These are phyloP conservation scores for Berberis thunbergii DNA, from an alignment of 164 flowering plant species.

Conservation along the genomic window DNA sequence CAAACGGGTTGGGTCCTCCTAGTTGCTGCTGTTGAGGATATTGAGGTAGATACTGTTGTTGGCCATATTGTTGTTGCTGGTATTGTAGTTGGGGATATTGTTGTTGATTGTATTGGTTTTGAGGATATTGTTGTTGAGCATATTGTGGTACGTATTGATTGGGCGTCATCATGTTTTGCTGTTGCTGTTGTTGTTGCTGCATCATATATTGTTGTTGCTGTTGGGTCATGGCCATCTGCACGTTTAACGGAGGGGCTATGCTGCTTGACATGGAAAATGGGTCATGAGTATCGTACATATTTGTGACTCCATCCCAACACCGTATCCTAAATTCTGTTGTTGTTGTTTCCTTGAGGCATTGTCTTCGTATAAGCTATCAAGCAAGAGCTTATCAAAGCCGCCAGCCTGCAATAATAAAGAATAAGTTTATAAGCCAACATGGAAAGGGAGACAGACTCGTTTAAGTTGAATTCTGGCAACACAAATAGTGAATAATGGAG, in stretches of 20 bases:
- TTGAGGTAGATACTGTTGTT: conserved; percentile 26
- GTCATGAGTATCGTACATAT: conserved; percentile 42
- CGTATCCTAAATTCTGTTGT: conserved; percentile 48
- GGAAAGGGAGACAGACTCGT: too few relatives aligned
- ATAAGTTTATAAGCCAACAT: not conserved
- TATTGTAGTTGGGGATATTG: conserved; percentile 25
- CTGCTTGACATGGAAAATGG: conserved; percentile 58
- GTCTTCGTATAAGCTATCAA: conserved; percentile 90
- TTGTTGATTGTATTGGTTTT: conserved; percentile 34
- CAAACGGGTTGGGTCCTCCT: conserved; percentile 59
- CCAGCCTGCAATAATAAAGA: not conserved
- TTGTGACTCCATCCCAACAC: conserved; percentile 21
- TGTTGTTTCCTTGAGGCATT: conserved; percentile 48
- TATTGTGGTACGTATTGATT: conserved; percentile 22
- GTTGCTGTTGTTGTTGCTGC: conserved; percentile 36
- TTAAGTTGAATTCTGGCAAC: too few relatives aligned
- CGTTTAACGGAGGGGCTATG: conserved; percentile 60
- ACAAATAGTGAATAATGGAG: too few relatives aligned
- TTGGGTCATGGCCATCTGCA: conserved; percentile 57
- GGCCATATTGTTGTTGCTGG: conserved; percentile 24
- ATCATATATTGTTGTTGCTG: conserved; percentile 35
- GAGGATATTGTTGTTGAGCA: conserved; percentile 9
- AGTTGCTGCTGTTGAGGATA: conserved; percentile 34
- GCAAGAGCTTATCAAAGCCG: conserved; percentile 70
- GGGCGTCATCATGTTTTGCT: conserved; percentile 26